Evolutionary conservation across 2,329 filamentous ascomycete species (phyloP).

Genomic region (Blumeria graminis): DNA sequence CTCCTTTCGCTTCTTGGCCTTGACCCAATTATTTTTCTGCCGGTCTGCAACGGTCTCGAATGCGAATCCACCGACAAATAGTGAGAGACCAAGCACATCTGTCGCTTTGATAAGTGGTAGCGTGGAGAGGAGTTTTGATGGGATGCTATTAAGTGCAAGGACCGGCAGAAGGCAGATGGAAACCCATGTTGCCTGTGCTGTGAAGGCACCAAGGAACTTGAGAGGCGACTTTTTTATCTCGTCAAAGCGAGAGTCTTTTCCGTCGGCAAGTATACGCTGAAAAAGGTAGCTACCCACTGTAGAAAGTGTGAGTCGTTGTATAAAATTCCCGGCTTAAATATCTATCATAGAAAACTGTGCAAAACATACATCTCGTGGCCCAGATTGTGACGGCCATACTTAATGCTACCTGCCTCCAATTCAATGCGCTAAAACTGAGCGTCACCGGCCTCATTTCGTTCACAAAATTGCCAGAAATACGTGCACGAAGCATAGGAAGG

Average conservation of each 20-base stretch:
- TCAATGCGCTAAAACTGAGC: constrained; percentile 25
- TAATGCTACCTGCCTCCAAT: constrained; percentile 36
- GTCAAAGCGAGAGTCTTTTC: constrained; percentile 34
- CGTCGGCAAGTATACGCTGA: constrained; percentile 30
- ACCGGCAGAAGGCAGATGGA: constrained; percentile 42
- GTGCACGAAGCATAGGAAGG: constrained; percentile 31
- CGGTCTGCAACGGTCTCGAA: constrained; percentile 37
- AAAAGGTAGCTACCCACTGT: constrained; percentile 41
- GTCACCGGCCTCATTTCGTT: constrained; percentile 19
- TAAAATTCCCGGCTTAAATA: background rate
- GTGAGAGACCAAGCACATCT: constrained; percentile 29
- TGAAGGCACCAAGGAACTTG: constrained; percentile 29
- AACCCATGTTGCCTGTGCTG: constrained; percentile 43
- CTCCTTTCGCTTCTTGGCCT: constrained; percentile 36
- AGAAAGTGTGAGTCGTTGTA: background rate
- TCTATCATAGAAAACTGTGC: too few species aligned
- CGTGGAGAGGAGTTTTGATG: constrained; percentile 24
- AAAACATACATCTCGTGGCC: constrained; percentile 29
- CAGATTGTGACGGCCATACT: constrained; percentile 33
- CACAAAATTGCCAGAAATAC: constrained; percentile 21
- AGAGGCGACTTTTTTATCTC: constrained; percentile 25
- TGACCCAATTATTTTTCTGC: constrained; percentile 38
- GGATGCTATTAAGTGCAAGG: constrained; percentile 36
- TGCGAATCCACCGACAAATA: constrained; percentile 33
- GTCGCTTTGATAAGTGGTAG: constrained; percentile 24